Evolutionary conservation across 2,329 filamentous ascomycete species (phyloP), one percentile per base, ranked within the genome.

Genomic region (Fusarium napiforme): DNA sequence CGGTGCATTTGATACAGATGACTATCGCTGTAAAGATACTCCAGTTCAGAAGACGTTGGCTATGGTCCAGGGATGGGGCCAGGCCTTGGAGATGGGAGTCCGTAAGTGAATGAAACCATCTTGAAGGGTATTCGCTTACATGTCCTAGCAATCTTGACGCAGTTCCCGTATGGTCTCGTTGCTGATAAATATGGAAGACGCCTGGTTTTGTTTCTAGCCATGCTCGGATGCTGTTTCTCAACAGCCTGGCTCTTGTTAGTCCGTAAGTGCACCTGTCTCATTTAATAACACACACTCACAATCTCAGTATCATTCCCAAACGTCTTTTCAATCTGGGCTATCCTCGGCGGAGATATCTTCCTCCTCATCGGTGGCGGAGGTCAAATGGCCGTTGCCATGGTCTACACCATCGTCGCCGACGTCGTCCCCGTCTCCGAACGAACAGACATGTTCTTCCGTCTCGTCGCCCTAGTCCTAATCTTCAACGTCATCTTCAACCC

Each of bases 21-120:
- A 88, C 63, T 76, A 81, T 49, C 80, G 82, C 10, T 90, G 88
- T 80, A 90, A 90, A 75, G 77, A 78, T 7, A 76, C 81, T 1
- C 78, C 81, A 5, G 86, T 91, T 2, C 88, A 90, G 72, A 82
- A 84, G 32, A 82, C 84, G 26, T 80, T 90, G 47, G 87, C 88
- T 18, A 84, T 86, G 81, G 79, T 90, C 23, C 82, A 83, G 45
- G 87, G 87, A 2, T 87, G 85, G 82, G 74, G 80, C 47, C 71
- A 79, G 26, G 83, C 85, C 4, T 80, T 87, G 36, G 83, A 87
- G 39, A 83, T 84, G 64, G 76, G 88, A 8, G 84, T 87, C 15
- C 83, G 84, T 85, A 71, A 75, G 81, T 81, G 14, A 32, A 34
- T 19, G 14, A 5, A 9, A 2, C 14, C 3, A 10, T 6, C 4